phyloP scores from a whole-genome alignment of 768 basidiomycete genomes.

The Xerocomus brunneocitrinus region DNA sequence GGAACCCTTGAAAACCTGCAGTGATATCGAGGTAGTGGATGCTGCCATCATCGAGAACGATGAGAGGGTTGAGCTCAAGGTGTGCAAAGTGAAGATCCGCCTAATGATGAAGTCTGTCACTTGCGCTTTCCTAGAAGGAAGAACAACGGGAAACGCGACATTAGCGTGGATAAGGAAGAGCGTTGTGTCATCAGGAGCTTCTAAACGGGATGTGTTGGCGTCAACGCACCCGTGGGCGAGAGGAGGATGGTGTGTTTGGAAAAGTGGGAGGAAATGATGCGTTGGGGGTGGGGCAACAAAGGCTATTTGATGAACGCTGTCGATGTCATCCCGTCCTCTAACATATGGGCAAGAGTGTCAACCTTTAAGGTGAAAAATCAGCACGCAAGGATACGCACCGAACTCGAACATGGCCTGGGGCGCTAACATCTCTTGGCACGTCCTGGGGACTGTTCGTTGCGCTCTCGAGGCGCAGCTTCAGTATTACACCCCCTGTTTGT shows the following conservation, averaged over 20 bases:
- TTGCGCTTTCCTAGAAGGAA: slow-evolving; percentile 80
- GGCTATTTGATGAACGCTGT: slow-evolving; percentile 98
- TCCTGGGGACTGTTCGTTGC: too few species aligned
- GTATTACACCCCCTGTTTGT: too few species aligned
- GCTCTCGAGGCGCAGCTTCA: too few species aligned
- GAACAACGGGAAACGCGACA: slow-evolving; percentile 72
- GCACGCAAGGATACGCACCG: too few species aligned
- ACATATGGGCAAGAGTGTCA: too few species aligned
- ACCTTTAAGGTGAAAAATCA: too few species aligned
- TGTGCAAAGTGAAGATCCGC: slow-evolving; percentile 99
- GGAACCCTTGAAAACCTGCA: slow-evolving; percentile 45
- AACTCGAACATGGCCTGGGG: too few species aligned
- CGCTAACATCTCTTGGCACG: too few species aligned
- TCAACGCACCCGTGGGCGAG: slow-evolving; percentile 98
- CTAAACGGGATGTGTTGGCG: slow-evolving; percentile 88
- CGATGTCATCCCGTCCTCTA: too few species aligned
- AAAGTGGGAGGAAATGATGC: slow-evolving; percentile 92
- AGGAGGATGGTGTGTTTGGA: slow-evolving; percentile 97
- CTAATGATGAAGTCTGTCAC: slow-evolving; percentile 91
- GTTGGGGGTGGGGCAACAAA: slow-evolving; percentile 92
- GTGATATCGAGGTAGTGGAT: slow-evolving; percentile 99
- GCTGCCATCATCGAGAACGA: slow-evolving; percentile 77
- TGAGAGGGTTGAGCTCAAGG: slow-evolving; percentile 98
- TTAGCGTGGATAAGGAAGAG: slow-evolving; percentile 79
- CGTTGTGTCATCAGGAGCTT: slow-evolving; percentile 60